Base-by-base conservation (phyloP, 2,329 filamentous ascomycete species). In the Hypoxylon sp. region DNA sequence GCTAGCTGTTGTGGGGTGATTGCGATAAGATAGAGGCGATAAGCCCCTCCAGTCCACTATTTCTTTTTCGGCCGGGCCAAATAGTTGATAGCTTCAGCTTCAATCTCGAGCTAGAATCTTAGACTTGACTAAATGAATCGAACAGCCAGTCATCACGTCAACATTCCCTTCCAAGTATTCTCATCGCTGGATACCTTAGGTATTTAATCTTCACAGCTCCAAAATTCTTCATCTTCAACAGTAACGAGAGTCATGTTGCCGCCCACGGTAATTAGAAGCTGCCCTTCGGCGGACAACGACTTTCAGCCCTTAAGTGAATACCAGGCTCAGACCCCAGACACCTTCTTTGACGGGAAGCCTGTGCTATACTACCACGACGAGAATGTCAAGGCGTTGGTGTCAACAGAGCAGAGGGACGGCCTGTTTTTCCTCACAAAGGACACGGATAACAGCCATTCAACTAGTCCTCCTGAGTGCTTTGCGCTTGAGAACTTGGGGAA, bases 261-360 rank as follows among this genome's bases (percentile, higher is more conserved):
- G 10, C 55, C 81, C 26, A 83, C 81, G 3, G 86, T 83, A 1
- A 83, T 90, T 41, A 80, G 80, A 45, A 76, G 76, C 2, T 77
- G 85, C 23, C 88, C 88, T 4, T 76, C 80, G 13, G 69, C 79
- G 11, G 78, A 78, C 45, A 58, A 66, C 29, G 83, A 87, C 70
- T 93, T 86, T 74, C 86, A 82, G 27, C 78, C 83, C 3, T 81
- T 93, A 41, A 78, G 81, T 55, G 86, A 91, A 59, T 89, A 92
- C 71, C 84, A 91, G 72, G 79, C 86, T 48, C 85, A 87, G 69
- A 94, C 90, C 1, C 90, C 90, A 0, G 79, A 81, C 55, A 88
- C 84, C 37, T 94, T 93, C 75, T 88, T 87, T 67, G 84, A 82
- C 66, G 85, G 84, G 23, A 90, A 89, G 69, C 86, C 90, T 1